Evolutionary conservation across 2,329 filamentous ascomycete species (phyloP).

Genomic region (Eutypella sp.): DNA sequence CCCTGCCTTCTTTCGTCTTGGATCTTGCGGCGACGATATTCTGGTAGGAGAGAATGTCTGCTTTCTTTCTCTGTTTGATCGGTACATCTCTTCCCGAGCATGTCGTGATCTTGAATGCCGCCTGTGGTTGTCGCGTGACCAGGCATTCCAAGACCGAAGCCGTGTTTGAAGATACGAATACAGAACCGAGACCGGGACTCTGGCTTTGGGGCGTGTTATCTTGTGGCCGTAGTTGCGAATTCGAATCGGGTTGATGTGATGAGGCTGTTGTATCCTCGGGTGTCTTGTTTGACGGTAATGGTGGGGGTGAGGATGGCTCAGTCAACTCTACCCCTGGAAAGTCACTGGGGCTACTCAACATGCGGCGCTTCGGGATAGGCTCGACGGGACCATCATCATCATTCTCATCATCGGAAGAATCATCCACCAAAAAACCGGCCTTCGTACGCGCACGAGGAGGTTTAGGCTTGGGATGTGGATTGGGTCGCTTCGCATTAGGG

Average conservation of each 20-base stretch:
- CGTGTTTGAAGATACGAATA: conserved; percentile 15
- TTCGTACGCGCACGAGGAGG: conserved; percentile 29
- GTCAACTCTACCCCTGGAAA: conserved; percentile 11
- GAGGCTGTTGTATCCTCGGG: conserved; percentile 3
- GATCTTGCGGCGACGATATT: conserved; percentile 64
- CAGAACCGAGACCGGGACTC: conserved; percentile 12
- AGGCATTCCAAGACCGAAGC: conserved; percentile 17
- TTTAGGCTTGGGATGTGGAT: conserved; percentile 27
- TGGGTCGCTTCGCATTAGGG: conserved; percentile 31
- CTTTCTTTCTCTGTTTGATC: conserved; percentile 49
- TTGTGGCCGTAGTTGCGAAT: conserved; percentile 3
- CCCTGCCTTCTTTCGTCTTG: conserved; percentile 60
- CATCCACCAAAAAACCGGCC: conserved; percentile 40
- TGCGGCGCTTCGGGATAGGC: conserved; percentile 38
- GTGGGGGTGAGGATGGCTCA: conserved; percentile 21
- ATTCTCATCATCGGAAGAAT: conserved; percentile 35
- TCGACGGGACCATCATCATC: conserved; percentile 23
- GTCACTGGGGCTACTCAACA: conserved; percentile 30
- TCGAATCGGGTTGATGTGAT: not conserved
- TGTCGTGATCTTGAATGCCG: conserved; percentile 41
- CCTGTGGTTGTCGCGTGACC: conserved; percentile 13
- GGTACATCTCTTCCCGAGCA: conserved; percentile 53
- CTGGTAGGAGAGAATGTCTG: conserved; percentile 53
- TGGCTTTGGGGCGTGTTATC: conserved; percentile 3
- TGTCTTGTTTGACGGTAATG: conserved; percentile 6